phyloP scores from a whole-genome alignment of 208 protist genomes.

The Leishmania aethiopica region DNA sequence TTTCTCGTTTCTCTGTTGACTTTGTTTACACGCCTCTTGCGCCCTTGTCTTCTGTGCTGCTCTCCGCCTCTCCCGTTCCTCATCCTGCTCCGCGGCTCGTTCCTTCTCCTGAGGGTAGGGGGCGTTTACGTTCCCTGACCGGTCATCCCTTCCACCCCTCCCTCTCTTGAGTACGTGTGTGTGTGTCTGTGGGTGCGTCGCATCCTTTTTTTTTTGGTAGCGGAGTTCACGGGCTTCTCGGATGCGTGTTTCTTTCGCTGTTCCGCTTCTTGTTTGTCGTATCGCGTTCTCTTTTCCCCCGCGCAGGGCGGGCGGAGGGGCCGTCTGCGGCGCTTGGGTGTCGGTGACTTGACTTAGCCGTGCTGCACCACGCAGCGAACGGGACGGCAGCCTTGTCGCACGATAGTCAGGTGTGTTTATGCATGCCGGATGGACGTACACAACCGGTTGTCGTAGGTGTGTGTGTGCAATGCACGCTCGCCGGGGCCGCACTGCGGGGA shows the following conservation, averaged over 20 bases:
- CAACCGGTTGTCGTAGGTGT: neutral
- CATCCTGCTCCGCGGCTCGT: slow-evolving; percentile 2
- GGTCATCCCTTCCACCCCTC: too few species aligned
- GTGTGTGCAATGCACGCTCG: neutral
- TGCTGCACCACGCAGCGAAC: too few species aligned
- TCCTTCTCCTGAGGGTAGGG: neutral
- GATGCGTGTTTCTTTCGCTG: neutral
- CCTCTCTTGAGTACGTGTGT: neutral
- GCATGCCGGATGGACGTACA: neutral
- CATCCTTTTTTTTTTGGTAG: neutral
- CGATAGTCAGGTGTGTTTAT: neutral
- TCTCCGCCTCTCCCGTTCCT: neutral
- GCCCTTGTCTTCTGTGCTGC: neutral
- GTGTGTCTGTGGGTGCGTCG: neutral
- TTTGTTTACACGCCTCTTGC: neutral
- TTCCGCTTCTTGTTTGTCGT: neutral
- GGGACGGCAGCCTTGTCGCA: too few species aligned
- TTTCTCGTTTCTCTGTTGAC: neutral
- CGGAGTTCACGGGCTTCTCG: neutral
- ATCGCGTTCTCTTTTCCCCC: neutral
- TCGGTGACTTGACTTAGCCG: neutral
- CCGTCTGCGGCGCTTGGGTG: neutral
- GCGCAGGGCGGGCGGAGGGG: neutral
- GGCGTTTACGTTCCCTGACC: too few species aligned
- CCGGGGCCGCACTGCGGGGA: neutral